Percentiles rank a stretch among this genome's conserved stretches.
phyloP scores from a whole-genome alignment of 495 filamentous ascomycete species.

The Talaromyces adpressus region DNA sequence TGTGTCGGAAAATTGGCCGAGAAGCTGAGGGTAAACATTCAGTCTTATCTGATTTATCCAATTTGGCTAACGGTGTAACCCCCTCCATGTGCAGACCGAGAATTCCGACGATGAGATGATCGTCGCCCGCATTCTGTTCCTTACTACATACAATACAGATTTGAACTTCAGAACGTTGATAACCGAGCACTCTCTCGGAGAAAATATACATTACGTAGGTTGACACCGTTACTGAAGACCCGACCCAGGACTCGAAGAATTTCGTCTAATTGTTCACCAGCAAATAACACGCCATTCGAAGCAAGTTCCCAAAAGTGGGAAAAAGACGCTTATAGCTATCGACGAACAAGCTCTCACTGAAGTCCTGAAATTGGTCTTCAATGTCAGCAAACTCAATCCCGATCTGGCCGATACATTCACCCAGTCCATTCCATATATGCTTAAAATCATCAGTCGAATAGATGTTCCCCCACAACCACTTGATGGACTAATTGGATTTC shows the following conservation, averaged over 20 bases:
- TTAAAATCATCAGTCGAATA: constrained; percentile 59
- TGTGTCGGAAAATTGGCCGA: constrained; percentile 63
- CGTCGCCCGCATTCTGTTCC: constrained; percentile 70
- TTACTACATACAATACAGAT: constrained; percentile 77
- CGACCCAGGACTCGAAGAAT: too few species aligned
- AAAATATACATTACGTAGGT: constrained; percentile 55
- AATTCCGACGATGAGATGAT: constrained; percentile 86
- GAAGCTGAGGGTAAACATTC: constrained; percentile 51
- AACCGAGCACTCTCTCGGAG: constrained; percentile 60
- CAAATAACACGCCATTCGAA: constrained; percentile 65
- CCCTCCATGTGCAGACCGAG: constrained; percentile 41
- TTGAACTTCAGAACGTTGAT: constrained; percentile 63
- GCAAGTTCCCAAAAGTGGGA: constrained; percentile 43
- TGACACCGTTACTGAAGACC: too few species aligned
- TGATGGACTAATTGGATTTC: constrained; percentile 50
- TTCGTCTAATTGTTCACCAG: constrained; percentile 17
- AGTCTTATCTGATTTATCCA: not conserved
- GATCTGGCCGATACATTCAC: constrained; percentile 53
- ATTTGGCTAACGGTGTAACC: not conserved
- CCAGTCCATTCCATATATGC: constrained; percentile 59
- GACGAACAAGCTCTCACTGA: constrained; percentile 76
- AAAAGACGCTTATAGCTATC: constrained; percentile 47
- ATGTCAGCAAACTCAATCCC: constrained; percentile 67
- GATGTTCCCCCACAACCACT: constrained; percentile 50
- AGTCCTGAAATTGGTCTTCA: constrained; percentile 83